These are phyloP conservation scores for Coemansia sp. DNA, from an alignment of 192 early-diverging fungal genomes.

Conservation along the genomic window DNA sequence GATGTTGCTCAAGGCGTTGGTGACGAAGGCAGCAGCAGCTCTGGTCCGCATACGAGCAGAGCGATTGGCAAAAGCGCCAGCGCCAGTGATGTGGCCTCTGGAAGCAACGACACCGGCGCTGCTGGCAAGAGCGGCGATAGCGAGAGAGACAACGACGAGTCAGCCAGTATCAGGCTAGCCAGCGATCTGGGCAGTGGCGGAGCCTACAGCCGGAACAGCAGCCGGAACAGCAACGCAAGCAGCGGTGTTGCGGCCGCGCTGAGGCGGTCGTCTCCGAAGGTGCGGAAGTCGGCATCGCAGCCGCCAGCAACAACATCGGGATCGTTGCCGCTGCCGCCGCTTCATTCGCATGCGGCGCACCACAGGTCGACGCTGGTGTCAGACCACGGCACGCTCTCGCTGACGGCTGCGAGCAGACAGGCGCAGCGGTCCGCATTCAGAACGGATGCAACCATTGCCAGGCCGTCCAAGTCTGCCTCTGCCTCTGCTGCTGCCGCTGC, in stretches of 20 bases:
- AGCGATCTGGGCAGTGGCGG: neutral
- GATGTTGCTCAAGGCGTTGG: conserved; percentile 2
- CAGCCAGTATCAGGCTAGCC: neutral
- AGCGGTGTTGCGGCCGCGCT: neutral
- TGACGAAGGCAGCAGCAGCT: conserved; percentile 5
- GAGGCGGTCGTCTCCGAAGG: neutral
- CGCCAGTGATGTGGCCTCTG: neutral
- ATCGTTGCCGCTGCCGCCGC: neutral
- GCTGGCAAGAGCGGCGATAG: neutral
- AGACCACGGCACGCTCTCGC: conserved; percentile 29
- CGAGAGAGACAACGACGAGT: conserved; percentile 11
- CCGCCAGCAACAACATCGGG: neutral
- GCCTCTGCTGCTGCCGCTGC: no score
- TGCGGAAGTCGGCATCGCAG: neutral
- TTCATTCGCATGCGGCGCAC: neutral
- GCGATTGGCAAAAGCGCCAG: neutral
- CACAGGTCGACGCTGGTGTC: neutral
- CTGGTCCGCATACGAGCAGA: neutral
- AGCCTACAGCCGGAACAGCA: conserved; percentile 5
- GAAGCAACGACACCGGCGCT: neutral
- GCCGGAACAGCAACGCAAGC: neutral
- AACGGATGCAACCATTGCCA: conserved; percentile 23
- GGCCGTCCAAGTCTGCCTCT: neutral
- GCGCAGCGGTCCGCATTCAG: conserved; percentile 36
- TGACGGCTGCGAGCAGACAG: conserved; percentile 30